Percentiles rank a stretch among this genome's conserved stretches.
Conservation (phyloP, 306 rosid species). For the Vicia sativa region DNA sequence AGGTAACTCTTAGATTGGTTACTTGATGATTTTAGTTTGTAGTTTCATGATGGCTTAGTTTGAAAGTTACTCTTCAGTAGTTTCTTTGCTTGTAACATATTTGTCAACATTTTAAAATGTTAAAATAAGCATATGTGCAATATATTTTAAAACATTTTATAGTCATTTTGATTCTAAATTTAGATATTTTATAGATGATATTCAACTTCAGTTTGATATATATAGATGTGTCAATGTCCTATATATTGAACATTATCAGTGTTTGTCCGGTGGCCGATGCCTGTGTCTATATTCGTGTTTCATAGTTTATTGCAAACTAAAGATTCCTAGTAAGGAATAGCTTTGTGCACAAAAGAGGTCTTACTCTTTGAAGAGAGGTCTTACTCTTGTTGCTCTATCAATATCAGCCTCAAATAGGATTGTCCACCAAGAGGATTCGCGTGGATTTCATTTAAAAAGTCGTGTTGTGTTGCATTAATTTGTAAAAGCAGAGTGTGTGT, state of each 20-base stretch:
- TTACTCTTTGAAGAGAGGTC: not conserved
- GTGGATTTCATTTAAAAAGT: too few relatives aligned
- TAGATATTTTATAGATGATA: not conserved
- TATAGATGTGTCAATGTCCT: not conserved
- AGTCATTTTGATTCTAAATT: not conserved
- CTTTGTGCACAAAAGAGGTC: too few relatives aligned
- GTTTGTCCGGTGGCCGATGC: not conserved
- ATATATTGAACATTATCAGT: not conserved
- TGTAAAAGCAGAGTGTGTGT: too few relatives aligned
- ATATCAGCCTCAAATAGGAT: not conserved
- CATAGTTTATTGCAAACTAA: not conserved
- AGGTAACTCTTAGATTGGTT: conserved; percentile 18
- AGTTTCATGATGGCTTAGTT: conserved; percentile 13
- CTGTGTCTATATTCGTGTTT: not conserved
- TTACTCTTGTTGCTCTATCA: not conserved
- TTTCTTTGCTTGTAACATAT: not conserved
- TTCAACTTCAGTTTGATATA: not conserved
- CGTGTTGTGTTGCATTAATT: too few relatives aligned
- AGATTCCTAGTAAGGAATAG: too few relatives aligned
- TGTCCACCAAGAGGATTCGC: too few relatives aligned
- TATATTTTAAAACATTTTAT: not conserved
- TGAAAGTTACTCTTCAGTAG: not conserved
- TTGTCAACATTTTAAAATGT: not conserved
- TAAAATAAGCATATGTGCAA: not conserved
- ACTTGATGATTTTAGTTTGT: not conserved